Base-by-base conservation (phyloP, 2,329 filamentous ascomycete species). In the Pseudogymnoascus sp. region DNA sequence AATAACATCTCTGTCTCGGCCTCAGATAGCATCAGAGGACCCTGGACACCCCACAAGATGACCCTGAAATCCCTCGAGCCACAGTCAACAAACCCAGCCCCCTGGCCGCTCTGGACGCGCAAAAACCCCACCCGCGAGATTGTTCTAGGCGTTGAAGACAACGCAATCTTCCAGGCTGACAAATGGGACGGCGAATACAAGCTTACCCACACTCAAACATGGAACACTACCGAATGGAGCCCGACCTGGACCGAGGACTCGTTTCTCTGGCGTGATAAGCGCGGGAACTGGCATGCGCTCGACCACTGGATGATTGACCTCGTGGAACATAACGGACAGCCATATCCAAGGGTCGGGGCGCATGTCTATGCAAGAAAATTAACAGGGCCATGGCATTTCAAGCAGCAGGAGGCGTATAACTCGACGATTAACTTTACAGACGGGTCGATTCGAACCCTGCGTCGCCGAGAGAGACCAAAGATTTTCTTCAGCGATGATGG, bases 401-500 rank as follows among this genome's bases (percentile, higher is more conserved):
- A 74, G 40, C 60, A 67, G 19, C 63, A 70, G 3, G 71, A 71
- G 29, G 72, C 72, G 21, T 75, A 71, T 61, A 74, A 63, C 53
- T 63, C 65, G 2, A 61, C 40, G 5, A 59, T 65, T 35, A 42
- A 63, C 23, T 79, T 77, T 60, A 75, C 74, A 0, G 79, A 82
- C 65, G 79, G 79, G 0, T 71, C 70, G 0, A 69, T 65, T 23
- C 71, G 73, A 46, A 70, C 74, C 3, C 79, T 76, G 37, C 77
- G 77, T 60, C 72, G 80, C 1, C 69, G 80, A 11, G 80, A 82
- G 66, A 70, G 80, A 1, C 78, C 80, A 0, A 80, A 81, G 72
- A 59, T 82, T 4, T 79, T 77, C 61, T 81, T 82, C 17, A 80
- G 78, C 63, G 70, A 75, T 1, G 79, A 82, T 64, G 76, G 76